Percentiles rank a stretch among this genome's conserved stretches.
phyloP scores from a whole-genome alignment of 2,329 filamentous ascomycete species.

The Exophiala alcalophila region DNA sequence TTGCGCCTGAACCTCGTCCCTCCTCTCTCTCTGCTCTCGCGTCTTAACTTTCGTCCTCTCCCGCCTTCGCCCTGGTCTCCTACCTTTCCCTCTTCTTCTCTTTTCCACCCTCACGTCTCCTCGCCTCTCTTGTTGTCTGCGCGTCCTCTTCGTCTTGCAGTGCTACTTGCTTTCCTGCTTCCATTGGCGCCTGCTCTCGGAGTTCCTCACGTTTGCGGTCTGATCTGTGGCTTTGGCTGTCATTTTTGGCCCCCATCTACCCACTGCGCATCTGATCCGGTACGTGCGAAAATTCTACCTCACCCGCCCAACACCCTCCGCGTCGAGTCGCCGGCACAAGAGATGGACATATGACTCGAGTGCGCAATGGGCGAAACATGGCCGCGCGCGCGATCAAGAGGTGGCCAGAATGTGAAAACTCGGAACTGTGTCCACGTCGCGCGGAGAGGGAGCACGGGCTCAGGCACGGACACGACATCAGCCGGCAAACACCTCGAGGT shows the following conservation, averaged over 20 bases:
- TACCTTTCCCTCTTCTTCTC: constrained; percentile 22
- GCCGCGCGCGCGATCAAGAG: too few species aligned
- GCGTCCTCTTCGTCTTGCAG: constrained; percentile 29
- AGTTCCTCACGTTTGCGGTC: constrained; percentile 26
- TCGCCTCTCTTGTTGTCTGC: constrained; percentile 25
- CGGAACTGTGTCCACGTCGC: neutral
- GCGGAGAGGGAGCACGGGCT: neutral
- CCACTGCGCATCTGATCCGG: constrained; percentile 29
- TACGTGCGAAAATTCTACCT: constrained; percentile 20
- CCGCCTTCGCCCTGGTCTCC: constrained; percentile 24
- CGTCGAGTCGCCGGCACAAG: constrained; percentile 1
- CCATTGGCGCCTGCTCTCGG: constrained; percentile 28
- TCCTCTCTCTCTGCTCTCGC: constrained; percentile 1
- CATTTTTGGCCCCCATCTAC: constrained; percentile 28
- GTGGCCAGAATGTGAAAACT: too few species aligned
- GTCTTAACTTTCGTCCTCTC: constrained; percentile 20
- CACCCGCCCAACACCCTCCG: constrained; percentile 7
- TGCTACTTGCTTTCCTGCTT: constrained; percentile 29
- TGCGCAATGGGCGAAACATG: too few species aligned
- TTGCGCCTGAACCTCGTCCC: neutral
- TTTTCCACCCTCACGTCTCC: constrained; percentile 23
- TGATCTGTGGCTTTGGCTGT: constrained; percentile 28
- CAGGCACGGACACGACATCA: neutral
- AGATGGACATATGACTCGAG: constrained; percentile 4
- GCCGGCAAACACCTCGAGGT: too few species aligned